Conservation (phyloP, 306 rosid species). For the Cicer judaicum region DNA sequence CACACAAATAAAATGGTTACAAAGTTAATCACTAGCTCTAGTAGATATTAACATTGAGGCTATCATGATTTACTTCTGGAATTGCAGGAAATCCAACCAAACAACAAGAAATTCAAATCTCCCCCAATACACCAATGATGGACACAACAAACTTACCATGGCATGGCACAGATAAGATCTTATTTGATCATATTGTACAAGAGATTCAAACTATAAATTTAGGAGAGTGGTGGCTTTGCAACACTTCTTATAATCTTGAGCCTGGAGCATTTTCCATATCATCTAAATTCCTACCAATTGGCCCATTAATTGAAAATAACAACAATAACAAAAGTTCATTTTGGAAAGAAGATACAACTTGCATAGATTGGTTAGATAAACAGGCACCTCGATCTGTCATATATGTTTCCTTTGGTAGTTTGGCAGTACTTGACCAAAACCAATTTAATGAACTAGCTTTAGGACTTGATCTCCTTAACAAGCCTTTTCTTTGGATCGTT, state of each 20-base stretch:
- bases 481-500: conserved; percentile 47
- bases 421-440: neutral
- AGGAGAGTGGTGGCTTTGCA: conserved; percentile 53
- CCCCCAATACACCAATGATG: conserved; percentile 31
- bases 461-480: conserved; percentile 41
- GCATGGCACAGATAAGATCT: neutral
- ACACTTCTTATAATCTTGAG: conserved; percentile 45
- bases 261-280: conserved; percentile 39
- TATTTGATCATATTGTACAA: neutral
- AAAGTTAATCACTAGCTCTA: neutral
- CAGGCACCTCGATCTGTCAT: conserved; percentile 43
- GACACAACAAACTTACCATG: conserved; percentile 41
- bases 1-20: too few species aligned
- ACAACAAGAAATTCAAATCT: conserved; percentile 44
- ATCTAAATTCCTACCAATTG: conserved; percentile 47
- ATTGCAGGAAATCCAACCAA: conserved; percentile 41
- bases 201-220: conserved; percentile 24
- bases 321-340: conserved; percentile 27
- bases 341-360: conserved; percentile 45
- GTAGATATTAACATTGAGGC: neutral
- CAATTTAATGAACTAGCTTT: conserved; percentile 49
- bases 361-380: conserved; percentile 44
- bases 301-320: conserved; percentile 38
- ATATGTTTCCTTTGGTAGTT: conserved; percentile 50
- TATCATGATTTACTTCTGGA: neutral